A percentile compares a stretch with the other conserved stretches of the same genome.
These are phyloP conservation scores for Penicillium sp. DNA, from an alignment of 2,329 filamentous ascomycete genomes.

Conservation along the genomic window DNA sequence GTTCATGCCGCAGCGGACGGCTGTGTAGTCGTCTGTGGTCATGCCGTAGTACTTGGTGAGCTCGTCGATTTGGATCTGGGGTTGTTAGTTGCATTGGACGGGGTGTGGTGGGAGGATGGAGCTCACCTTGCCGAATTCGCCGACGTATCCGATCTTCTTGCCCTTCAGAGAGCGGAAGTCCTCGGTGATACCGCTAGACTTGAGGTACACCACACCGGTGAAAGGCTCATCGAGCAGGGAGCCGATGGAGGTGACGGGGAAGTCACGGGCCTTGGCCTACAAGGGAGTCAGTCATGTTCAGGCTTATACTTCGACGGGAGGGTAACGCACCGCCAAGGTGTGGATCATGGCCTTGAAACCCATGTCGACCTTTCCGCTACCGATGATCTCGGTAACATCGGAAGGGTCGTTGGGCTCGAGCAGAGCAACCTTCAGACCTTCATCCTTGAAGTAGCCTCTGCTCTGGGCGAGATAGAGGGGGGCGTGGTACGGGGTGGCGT, in stretches of 20 bases:
- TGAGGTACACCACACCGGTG: slow-evolving; percentile 76
- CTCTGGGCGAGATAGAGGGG: slow-evolving; percentile 75
- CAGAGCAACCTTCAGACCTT: slow-evolving; percentile 75
- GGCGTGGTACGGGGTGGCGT: slow-evolving; percentile 78
- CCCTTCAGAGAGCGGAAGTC: slow-evolving; percentile 75
- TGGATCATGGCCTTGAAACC: slow-evolving; percentile 86
- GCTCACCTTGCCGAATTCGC: slow-evolving; percentile 68
- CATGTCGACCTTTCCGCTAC: slow-evolving; percentile 72
- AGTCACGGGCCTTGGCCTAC: slow-evolving; percentile 72
- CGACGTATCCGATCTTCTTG: slow-evolving; percentile 77
- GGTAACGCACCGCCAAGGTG: slow-evolving; percentile 63
- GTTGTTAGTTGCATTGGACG: not conserved
- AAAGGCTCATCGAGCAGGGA: slow-evolving; percentile 79
- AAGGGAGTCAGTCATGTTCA: slow-evolving; percentile 6
- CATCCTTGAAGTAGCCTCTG: slow-evolving; percentile 72
- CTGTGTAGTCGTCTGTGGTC: slow-evolving; percentile 71
- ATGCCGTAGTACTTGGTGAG: slow-evolving; percentile 77
- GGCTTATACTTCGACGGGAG: not conserved
- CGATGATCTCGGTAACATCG: slow-evolving; percentile 81
- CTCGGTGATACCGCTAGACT: slow-evolving; percentile 70
- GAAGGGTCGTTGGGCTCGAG: slow-evolving; percentile 78
- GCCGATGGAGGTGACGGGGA: slow-evolving; percentile 71
- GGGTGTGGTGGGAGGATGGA: not conserved
- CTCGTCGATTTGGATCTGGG: slow-evolving; percentile 75
- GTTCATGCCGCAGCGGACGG: slow-evolving; percentile 79